Evolutionary conservation across 75 land plant species (phyloP).

Genomic region (Selaginella tamariscina): DNA sequence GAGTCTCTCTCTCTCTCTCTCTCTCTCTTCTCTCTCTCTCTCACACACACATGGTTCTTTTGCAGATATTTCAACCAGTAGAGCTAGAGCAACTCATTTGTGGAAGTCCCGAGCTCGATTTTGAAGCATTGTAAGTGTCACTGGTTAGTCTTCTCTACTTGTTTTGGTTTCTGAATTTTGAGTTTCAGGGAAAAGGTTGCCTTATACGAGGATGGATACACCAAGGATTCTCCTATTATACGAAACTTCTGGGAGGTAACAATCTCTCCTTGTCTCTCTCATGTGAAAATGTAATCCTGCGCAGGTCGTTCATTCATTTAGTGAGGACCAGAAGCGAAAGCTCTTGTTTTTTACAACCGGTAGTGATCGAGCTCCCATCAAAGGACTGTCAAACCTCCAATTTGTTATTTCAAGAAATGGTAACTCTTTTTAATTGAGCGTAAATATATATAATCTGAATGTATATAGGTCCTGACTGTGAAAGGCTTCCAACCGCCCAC

Average conservation of each 20-base stretch:
- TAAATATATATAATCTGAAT: no score
- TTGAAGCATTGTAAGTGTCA: slow-evolving; percentile 17
- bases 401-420: slow-evolving; percentile 24
- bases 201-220: slow-evolving; percentile 22
- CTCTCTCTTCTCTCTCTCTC: not conserved
- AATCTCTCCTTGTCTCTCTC: not conserved
- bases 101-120: slow-evolving; percentile 23
- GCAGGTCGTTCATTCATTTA: slow-evolving; percentile 23
- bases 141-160: not conserved
- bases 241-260: slow-evolving; percentile 21
- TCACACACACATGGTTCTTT: slow-evolving; percentile 5
- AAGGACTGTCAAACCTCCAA: slow-evolving; percentile 25
- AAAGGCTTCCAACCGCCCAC: slow-evolving; percentile 26
- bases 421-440: slow-evolving; percentile 3
- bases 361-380: slow-evolving; percentile 28
- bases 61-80: slow-evolving; percentile 22
- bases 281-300: no score
- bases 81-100: slow-evolving; percentile 23
- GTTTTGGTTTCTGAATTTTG: not conserved
- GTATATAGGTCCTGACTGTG: slow-evolving; percentile 15
- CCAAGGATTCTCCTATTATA: slow-evolving; percentile 16
- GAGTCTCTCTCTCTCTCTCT: not conserved
- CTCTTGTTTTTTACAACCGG: slow-evolving; percentile 24
- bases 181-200: slow-evolving; percentile 15
- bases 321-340: slow-evolving; percentile 18